phyloP scores from a whole-genome alignment of 2,329 filamentous ascomycete species.

The Herpomyces periplanetae region DNA sequence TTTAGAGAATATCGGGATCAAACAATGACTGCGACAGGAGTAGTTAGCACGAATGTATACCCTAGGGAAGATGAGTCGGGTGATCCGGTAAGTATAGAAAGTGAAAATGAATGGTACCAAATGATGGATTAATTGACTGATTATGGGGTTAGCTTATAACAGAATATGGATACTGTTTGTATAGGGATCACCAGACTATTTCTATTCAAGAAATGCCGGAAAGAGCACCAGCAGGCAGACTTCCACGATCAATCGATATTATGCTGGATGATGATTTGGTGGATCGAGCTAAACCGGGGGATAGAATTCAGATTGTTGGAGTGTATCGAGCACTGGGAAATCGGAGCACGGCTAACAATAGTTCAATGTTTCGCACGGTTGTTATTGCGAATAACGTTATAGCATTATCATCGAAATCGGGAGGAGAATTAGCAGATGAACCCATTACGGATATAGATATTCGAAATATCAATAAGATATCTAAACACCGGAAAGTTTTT shows the following conservation, averaged over 20 bases:
- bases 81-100: conserved; percentile 18
- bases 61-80: conserved; percentile 72
- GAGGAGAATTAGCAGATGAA: conserved; percentile 61
- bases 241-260: conserved; percentile 77
- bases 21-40: conserved; percentile 65
- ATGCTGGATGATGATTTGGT: conserved; percentile 89
- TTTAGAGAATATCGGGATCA: conserved; percentile 75
- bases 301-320: conserved; percentile 83
- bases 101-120: conserved; percentile 1
- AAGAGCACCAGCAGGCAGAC: conserved; percentile 63
- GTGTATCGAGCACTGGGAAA: conserved; percentile 82
- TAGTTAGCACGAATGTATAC: conserved; percentile 63
- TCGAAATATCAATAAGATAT: conserved; percentile 86
- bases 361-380: conserved; percentile 70
- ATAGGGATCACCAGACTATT: conserved; percentile 82
- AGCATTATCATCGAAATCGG: conserved; percentile 71
- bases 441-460: conserved; percentile 87
- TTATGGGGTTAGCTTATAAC: conserved; percentile 21
- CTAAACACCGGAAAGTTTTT: conserved; percentile 76
- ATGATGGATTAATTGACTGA: conserved; percentile 1
- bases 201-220: conserved; percentile 99
- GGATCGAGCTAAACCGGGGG: conserved; percentile 70
- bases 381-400: conserved; percentile 84
- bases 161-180: conserved; percentile 81
- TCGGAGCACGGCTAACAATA: conserved; percentile 56